phyloP scores from a whole-genome alignment of 306 rosid species.

The Inga oerstediana region DNA sequence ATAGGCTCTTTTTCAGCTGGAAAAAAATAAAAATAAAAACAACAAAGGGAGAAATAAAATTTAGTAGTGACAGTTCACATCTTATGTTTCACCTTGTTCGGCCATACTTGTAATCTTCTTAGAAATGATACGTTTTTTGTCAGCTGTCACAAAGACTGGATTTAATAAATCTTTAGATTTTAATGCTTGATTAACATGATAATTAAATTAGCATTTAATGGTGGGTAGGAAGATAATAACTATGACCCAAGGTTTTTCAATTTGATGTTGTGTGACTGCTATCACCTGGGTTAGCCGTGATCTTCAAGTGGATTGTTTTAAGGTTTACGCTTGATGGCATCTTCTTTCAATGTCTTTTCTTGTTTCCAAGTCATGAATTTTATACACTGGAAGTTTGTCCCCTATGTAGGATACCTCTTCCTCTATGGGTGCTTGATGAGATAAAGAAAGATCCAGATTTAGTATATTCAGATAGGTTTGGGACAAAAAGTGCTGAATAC shows the following conservation, averaged over 20 bases:
- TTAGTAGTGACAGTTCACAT: background rate
- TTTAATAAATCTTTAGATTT: background rate
- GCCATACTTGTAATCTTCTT: background rate
- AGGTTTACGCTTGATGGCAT: slow-evolving; percentile 36
- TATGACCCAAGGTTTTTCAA: background rate
- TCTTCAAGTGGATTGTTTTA: slow-evolving; percentile 32
- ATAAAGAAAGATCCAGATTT: slow-evolving; percentile 73
- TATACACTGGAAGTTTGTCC: slow-evolving; percentile 48
- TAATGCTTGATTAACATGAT: background rate
- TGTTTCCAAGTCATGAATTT: slow-evolving; percentile 41
- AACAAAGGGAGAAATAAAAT: background rate
- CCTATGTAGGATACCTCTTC: slow-evolving; percentile 84
- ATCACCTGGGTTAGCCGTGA: slow-evolving; percentile 13
- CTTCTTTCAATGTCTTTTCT: slow-evolving; percentile 37
- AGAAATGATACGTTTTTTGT: slow-evolving; percentile 22
- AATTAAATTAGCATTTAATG: slow-evolving; percentile 4
- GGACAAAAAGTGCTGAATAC: slow-evolving; percentile 76
- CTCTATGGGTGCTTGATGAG: slow-evolving; percentile 84
- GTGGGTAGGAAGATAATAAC: background rate
- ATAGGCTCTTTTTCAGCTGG: background rate
- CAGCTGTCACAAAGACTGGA: slow-evolving; percentile 15
- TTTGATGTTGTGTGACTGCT: slow-evolving; percentile 16
- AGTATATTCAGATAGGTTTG: slow-evolving; percentile 78
- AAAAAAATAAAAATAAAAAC: background rate
- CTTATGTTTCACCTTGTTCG: background rate